These are phyloP conservation scores for Calocera viscosa DNA, from an alignment of 768 basidiomycete species.

Conservation along the genomic window DNA sequence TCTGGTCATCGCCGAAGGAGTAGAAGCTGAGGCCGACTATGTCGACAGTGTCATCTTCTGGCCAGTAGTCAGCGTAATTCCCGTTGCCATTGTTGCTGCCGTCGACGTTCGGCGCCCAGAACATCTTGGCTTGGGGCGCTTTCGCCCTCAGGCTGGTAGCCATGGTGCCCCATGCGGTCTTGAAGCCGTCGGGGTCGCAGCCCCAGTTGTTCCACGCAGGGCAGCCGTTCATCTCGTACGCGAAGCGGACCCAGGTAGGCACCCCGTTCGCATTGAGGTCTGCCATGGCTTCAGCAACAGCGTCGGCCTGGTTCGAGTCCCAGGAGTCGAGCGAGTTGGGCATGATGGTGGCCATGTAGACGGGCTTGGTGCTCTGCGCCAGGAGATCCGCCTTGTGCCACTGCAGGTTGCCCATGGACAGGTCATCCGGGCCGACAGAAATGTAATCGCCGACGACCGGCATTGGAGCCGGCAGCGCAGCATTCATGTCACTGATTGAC, in stretches of 20 bases:
- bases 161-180: neutral
- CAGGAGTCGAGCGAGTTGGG: conserved; percentile 11
- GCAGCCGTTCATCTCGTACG: conserved; percentile 16
- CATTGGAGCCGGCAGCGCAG: neutral
- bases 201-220: conserved; percentile 14
- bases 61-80: conserved; percentile 11
- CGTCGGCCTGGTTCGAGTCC: conserved; percentile 12
- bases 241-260: conserved; percentile 16
- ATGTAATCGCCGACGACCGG: conserved; percentile 15
- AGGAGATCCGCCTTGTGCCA: conserved; percentile 11
- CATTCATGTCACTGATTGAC: neutral
- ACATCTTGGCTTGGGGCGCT: neutral
- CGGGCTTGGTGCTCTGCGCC: conserved; percentile 7
- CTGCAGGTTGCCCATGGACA: conserved; percentile 9
- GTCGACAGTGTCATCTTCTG: conserved; percentile 12
- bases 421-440: neutral
- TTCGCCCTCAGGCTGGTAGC: neutral
- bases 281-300: conserved; percentile 11
- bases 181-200: conserved; percentile 11
- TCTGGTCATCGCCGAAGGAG: conserved; percentile 8
- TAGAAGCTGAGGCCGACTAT: conserved; percentile 16
- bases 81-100: conserved; percentile 10
- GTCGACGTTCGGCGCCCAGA: conserved; percentile 14
- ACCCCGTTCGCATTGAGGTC: conserved; percentile 13
- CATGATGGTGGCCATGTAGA: conserved; percentile 17